Evolutionary conservation across 2,329 filamentous ascomycete genomes (phyloP), one percentile per base, ranked within the genome.

Genomic region (Colletotrichum sp.): DNA sequence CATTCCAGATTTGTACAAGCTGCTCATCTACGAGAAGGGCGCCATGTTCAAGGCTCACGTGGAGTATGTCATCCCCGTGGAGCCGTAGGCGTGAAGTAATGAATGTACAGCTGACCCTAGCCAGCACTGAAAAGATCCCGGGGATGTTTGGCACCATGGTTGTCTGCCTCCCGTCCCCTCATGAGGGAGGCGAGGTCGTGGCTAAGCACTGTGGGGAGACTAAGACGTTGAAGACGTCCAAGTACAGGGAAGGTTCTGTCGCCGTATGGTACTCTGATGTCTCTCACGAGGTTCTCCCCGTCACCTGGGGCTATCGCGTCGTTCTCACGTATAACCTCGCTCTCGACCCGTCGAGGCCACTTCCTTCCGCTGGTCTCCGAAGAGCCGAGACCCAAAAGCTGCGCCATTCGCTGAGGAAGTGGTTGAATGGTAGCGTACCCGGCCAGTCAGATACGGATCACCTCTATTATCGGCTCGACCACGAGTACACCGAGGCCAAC

Each of bases 261-360:
- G 76, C 79, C 8, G 82, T 74, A 36, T 87, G 85, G 90, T 91
- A 90, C 79, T 87, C 88, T 0, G 89, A 91, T 71, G 88, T 91
- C 1, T 83, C 82, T 2, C 88, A 91, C 77, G 86, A 91, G 79
- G 83, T 90, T n/a, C 81, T 86, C 18, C 85, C 86, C 2, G 84
- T 91, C 4, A 84, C 77, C 0, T 85, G 84, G 0, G 90, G 90
- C 4, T 86, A 88, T 78, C 87, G 89, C 5, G 85, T 88, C 71
- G 88, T 90, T 12, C 77, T 92, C 13, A 89, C 86, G 0, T 92
- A 90, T 81, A 91, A 91, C 78, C 84, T 92, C 6, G 79, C 80
- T 16, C 71, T 82, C 9, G 62, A 73, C 34, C 69, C 63, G 12
- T 74, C 13, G 1, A 39, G 8, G 2, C 26, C 4, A 3, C 71